Base-by-base conservation (phyloP, 805 yeast species). In the Metschnikowia borealis region DNA sequence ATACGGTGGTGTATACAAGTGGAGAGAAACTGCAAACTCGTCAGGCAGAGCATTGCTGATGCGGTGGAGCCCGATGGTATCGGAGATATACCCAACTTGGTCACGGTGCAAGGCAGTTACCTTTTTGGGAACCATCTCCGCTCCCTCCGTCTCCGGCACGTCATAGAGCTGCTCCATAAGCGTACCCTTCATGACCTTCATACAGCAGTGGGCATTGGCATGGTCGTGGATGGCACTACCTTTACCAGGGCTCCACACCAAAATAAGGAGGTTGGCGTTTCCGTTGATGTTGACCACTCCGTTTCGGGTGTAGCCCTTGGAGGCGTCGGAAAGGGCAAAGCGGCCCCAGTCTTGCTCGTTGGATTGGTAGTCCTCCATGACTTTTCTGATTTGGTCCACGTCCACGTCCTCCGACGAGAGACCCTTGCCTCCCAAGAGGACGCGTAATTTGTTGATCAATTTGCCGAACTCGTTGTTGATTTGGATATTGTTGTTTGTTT, bases 1-100 rank as follows among this genome's bases (percentile, higher is more conserved):
- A 63, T 83, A 83, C 7, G 91, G 89, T 6, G 91, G 90, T 6
- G 90, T 84, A 67, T 85, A 85, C 48, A 85, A 73, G 64, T 85
- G 91, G 63, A 85, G 73, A 38, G 87, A 79, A 14, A 85, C 80
- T 11, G 87, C 81, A 20, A 70, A 64, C 36, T 71, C 72, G 18
- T 67, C 61, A 0, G 68, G 43, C 36, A 54, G 56, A 6, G 75
- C 75, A 62, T 85, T 85, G 38, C 72, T 66, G 62, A 85, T 83
- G 55, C 78, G 71, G 66, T 85, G 92, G 50, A 83, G 69, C 0
- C 91, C 92, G 43, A 85, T 74, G 31, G 68, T 64, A 64, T 85
- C 91, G 39, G 80, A 69, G 61, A 85, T 85, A 67, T 85, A 84
- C 2, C 85, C 80, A 15, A 83, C 87, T 38, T 75, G 71, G 61